A percentile compares a stretch with the other conserved stretches of the same genome.
These are phyloP conservation scores for Guillardia theta DNA, from an alignment of 78 protist genomes.

Conservation along the genomic window DNA sequence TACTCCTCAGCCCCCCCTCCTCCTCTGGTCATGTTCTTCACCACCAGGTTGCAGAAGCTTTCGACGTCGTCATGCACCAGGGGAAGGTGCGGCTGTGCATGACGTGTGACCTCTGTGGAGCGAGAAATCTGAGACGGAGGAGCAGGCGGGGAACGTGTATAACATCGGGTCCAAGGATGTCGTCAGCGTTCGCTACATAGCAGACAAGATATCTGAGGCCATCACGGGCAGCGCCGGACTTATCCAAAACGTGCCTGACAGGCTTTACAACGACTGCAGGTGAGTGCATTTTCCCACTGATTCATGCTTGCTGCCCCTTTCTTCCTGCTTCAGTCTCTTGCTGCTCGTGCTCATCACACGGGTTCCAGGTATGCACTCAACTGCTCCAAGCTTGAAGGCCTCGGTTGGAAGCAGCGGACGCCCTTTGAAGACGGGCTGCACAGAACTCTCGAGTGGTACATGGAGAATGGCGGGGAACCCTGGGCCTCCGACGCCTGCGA, in stretches of 20 bases:
- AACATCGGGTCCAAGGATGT: neutral
- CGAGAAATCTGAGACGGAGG: too few species aligned
- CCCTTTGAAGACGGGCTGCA: neutral
- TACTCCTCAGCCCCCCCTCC: too few species aligned
- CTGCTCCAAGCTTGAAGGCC: neutral
- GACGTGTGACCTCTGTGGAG: too few species aligned
- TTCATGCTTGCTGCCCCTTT: neutral
- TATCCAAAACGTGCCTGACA: neutral
- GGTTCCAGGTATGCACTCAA: neutral
- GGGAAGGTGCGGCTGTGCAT: too few species aligned
- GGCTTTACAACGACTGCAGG: constrained; percentile 5
- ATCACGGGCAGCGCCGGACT: neutral
- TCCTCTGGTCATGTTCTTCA: too few species aligned
- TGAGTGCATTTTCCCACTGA: neutral
- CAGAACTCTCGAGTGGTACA: neutral
- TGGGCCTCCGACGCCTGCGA: neutral
- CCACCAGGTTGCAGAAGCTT: neutral
- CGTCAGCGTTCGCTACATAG: neutral
- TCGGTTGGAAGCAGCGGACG: neutral
- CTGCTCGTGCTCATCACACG: neutral
- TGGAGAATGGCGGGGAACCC: neutral
- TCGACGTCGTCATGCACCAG: neutral
- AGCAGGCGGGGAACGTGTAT: neutral
- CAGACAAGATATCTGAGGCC: neutral
- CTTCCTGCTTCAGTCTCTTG: neutral